Conservation (phyloP, 768 basidiomycete genomes). For the Lactarius sp. region DNA sequence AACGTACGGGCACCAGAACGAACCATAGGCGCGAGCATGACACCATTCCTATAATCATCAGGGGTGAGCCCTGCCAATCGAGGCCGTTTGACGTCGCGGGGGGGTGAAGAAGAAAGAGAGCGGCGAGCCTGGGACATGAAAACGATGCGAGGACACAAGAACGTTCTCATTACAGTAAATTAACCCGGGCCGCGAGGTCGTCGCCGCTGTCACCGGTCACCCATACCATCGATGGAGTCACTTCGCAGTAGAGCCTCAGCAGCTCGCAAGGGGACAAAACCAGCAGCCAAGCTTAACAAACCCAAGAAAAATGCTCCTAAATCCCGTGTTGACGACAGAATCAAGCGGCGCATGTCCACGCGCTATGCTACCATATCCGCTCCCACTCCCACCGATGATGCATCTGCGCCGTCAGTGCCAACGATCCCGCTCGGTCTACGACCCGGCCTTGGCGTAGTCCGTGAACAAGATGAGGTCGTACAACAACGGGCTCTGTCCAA, state of each 20-base stretch:
- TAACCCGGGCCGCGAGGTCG: background rate
- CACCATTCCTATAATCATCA: constrained; percentile 80
- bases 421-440: constrained; percentile 45
- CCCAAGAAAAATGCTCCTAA: constrained; percentile 34
- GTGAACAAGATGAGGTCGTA: constrained; percentile 48
- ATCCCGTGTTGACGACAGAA: constrained; percentile 72
- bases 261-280: constrained; percentile 16
- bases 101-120: constrained; percentile 20
- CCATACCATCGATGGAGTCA: constrained; percentile 31
- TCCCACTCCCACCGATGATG: constrained; percentile 66
- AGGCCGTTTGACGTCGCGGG: constrained; percentile 20
- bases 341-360: constrained; percentile 95
- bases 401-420: constrained; percentile 53
- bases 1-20: constrained; percentile 81
- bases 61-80: constrained; percentile 42
- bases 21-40: constrained; percentile 99
- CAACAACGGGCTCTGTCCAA: constrained; percentile 35
- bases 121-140: constrained; percentile 21
- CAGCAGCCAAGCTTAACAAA: constrained; percentile 19
- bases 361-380: constrained; percentile 83
- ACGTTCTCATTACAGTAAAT: background rate
- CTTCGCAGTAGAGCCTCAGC: constrained; percentile 30
- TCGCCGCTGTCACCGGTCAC: background rate
- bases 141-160: background rate
- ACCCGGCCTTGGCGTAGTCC: constrained; percentile 35